Base-by-base conservation (phyloP, 2,329 filamentous ascomycete species). In the Nigrograna mackinnonii region DNA sequence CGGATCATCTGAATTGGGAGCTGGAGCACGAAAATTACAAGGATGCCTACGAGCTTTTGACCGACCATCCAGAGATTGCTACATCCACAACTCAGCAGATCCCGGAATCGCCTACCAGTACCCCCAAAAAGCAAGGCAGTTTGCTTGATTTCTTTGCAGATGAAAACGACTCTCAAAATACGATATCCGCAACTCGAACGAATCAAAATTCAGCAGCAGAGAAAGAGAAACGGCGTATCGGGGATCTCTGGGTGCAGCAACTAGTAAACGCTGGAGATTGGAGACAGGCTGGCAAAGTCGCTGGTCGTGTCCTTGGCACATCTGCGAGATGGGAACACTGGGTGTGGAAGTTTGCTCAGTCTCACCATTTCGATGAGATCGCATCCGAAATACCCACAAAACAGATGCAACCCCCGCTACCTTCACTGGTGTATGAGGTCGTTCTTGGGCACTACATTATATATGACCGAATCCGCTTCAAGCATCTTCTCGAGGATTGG, bases 211-310 rank as follows among this genome's bases (percentile, higher is more conserved):
- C 86, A 0, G 80, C 83, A 0, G 82, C 86, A 0, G 88, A 94
- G 48, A 89, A 86, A 54, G 92, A 99, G 64, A 99, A 96, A 68
- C 81, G 87, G 22, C 82, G 89, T 2, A 89, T 99, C 44, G 94
- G 94, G 17, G 94, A 97, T 60, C 77, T 95, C 4, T 99, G 94
- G 94, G 79, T 99, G 22, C 85, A 91, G 47, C 89, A 96, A 57
- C 79, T 97, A 22, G 81, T 96, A 22, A 81, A 85, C 24, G 77
- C 81, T 0, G 79, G 82, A 6, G 78, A 92, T 47, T 99, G 94
- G 94, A 64, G 66, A 6, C 75, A 80, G 43, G 94, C 94, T 5
- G 92, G 90, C 1, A 78, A 86, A 57, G 78, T 95, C 4, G 92
- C 91, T 44, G 88, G 86, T 12, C 90, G 86, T 59, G 91, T 96